Evolutionary conservation across 352 stramenopile species (phyloP).

Genomic region (Phytophthora pisi): DNA sequence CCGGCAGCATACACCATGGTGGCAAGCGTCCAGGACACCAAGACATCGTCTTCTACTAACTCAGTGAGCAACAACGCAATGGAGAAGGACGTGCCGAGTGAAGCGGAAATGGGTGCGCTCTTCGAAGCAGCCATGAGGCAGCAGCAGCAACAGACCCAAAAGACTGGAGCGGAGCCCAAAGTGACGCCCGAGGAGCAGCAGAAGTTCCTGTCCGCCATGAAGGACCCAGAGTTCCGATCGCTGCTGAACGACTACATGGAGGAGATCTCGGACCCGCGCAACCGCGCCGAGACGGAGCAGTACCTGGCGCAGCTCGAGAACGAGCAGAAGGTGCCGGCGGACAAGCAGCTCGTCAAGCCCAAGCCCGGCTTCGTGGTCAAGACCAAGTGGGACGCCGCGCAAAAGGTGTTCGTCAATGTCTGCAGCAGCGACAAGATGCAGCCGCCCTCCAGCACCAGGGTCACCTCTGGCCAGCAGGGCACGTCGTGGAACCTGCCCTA

Average conservation of each 20-base stretch:
- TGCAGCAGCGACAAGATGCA: constrained; percentile 88
- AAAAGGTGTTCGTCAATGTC: constrained; percentile 95
- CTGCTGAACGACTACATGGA: constrained; percentile 95
- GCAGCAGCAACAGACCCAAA: constrained; percentile 12
- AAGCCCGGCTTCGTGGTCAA: constrained; percentile 93
- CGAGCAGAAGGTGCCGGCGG: constrained; percentile 86
- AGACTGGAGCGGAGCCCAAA: constrained; percentile 1
- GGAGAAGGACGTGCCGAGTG: constrained; percentile 26
- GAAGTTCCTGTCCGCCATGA: constrained; percentile 91
- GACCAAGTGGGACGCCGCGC: constrained; percentile 49
- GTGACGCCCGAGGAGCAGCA: constrained; percentile 61
- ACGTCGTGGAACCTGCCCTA: constrained; percentile 92
- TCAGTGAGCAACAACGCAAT: constrained; percentile 19
- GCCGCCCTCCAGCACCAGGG: constrained; percentile 65
- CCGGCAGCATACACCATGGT: constrained; percentile 16
- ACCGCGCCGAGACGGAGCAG: constrained; percentile 90
- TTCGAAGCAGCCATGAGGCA: constrained; percentile 60
- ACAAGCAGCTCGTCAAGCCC: constrained; percentile 89
- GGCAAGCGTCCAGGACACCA: constrained; percentile 2
- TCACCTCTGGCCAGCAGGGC: constrained; percentile 33
- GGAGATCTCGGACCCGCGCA: constrained; percentile 91
- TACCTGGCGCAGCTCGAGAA: constrained; percentile 91
- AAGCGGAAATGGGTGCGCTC: constrained; percentile 52
- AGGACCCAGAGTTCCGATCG: constrained; percentile 90
- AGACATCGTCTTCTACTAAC: not conserved